These are phyloP conservation scores for Triticum dicoccoides DNA, from an alignment of 176 grass and related monocot genomes.

Conservation along the genomic window DNA sequence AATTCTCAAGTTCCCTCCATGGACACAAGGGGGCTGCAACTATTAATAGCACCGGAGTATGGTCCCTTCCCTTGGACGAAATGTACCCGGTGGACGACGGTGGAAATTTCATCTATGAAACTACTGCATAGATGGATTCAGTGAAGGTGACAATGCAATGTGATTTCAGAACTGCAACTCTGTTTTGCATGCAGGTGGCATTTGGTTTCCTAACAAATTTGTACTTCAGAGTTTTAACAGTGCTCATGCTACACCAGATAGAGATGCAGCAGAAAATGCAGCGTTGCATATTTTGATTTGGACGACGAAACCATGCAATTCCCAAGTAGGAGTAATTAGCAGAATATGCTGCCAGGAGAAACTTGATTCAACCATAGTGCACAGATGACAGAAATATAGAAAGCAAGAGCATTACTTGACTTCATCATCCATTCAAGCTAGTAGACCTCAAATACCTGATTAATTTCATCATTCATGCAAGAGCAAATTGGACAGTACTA, in stretches of 20 bases:
- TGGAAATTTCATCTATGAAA: not conserved
- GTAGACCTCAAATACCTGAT: too few species aligned
- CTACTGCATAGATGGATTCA: not conserved
- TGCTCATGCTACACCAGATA: too few species aligned
- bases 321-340: not conserved
- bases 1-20: too few species aligned
- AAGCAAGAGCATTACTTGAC: too few species aligned
- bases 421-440: too few species aligned
- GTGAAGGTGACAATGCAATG: not conserved
- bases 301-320: too few species aligned
- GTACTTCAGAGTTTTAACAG: too few species aligned
- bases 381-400: too few species aligned
- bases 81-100: not conserved
- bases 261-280: not conserved
- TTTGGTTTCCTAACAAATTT: not conserved
- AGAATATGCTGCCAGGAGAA: not conserved
- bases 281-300: not conserved
- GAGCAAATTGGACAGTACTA: too few species aligned
- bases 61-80: not conserved
- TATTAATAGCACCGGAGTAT: too few species aligned
- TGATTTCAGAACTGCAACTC: not conserved
- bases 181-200: not conserved
- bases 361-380: not conserved
- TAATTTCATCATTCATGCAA: too few species aligned
- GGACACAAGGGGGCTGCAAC: too few species aligned